These are phyloP conservation scores for Pseudozyma hubeiensis DNA, from an alignment of 1,284 basidiomycete genomes.

Conservation along the genomic window DNA sequence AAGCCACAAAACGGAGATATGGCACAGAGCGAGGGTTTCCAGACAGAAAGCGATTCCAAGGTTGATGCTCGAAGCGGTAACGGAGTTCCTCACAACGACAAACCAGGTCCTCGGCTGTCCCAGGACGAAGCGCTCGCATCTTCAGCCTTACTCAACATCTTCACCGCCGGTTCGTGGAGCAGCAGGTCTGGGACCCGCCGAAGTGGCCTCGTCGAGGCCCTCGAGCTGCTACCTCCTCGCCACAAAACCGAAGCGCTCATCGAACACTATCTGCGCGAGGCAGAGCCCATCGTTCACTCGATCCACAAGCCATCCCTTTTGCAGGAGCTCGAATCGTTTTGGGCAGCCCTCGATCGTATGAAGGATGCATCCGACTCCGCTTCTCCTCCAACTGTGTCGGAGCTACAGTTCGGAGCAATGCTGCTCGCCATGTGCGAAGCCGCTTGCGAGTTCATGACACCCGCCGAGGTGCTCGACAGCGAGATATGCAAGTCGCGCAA, in stretches of 20 bases:
- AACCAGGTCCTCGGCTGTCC: neutral
- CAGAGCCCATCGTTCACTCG: conserved; percentile 39
- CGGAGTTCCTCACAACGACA: neutral
- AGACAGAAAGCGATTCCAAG: neutral
- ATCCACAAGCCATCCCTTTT: conserved; percentile 36
- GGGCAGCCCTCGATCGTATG: conserved; percentile 18
- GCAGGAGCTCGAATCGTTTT: conserved; percentile 33
- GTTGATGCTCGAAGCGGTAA: neutral
- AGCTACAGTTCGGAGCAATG: conserved; percentile 40
- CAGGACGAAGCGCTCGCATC: conserved; percentile 12
- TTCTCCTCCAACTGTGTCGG: conserved; percentile 11
- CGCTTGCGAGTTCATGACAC: conserved; percentile 50
- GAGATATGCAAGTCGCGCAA: conserved; percentile 31
- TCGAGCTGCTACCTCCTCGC: conserved; percentile 30
- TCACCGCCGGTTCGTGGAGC: conserved; percentile 1
- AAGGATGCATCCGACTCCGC: neutral
- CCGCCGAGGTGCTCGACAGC: conserved; percentile 42
- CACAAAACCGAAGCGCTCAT: conserved; percentile 37
- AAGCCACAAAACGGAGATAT: neutral
- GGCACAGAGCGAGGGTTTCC: neutral
- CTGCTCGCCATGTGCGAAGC: conserved; percentile 44
- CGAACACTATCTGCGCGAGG: conserved; percentile 38
- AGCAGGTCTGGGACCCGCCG: neutral
- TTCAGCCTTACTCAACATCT: conserved; percentile 22
- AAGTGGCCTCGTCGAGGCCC: conserved; percentile 12